Percentiles rank a stretch among this genome's conserved stretches.
Evolutionary conservation across 129 eudicot genomes (phyloP).

Genomic region (Tanacetum coccineum): DNA sequence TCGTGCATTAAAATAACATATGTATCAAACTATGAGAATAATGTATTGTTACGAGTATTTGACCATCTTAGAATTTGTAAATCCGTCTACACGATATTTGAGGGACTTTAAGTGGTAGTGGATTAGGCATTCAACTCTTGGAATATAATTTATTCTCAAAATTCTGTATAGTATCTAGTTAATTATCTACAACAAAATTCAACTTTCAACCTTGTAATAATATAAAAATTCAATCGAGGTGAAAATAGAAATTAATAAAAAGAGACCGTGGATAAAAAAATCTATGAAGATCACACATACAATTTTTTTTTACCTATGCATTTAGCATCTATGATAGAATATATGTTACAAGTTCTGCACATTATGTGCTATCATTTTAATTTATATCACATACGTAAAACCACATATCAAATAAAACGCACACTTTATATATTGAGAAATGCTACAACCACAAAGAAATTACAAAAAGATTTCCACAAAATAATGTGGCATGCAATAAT

Average conservation of each 20-base stretch:
- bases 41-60: not conserved
- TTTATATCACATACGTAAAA: no score
- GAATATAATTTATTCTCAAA: not conserved
- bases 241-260: not conserved
- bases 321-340: no score
- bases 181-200: not conserved
- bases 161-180: conserved; percentile 3
- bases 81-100: conserved; percentile 5
- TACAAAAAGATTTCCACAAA: no score
- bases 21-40: not conserved
- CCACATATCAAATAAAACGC: no score
- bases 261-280: no score
- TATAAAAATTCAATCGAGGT: not conserved
- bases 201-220: not conserved
- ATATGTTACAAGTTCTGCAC: no score
- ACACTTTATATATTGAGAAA: no score
- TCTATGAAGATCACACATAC: not conserved
- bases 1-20: not conserved
- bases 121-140: conserved; percentile 4
- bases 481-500: no score
- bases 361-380: no score
- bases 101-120: conserved; percentile 10
- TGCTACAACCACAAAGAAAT: no score
- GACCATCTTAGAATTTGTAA: not conserved
- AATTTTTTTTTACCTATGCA: not conserved